Conservation (phyloP, 805 yeast genomes). For the Ogataea philodendri region DNA sequence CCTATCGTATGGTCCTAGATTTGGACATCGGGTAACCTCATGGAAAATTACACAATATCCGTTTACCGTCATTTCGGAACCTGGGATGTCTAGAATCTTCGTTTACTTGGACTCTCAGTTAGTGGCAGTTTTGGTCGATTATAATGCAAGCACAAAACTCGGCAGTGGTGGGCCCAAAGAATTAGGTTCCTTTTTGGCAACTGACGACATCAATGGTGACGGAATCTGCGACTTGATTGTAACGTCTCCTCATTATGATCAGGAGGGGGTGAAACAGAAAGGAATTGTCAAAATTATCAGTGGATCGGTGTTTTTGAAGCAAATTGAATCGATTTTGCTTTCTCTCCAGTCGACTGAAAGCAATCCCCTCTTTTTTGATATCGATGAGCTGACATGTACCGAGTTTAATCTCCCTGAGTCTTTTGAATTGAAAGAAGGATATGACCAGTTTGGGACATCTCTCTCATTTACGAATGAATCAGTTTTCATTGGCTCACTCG, state of each 20-base stretch:
- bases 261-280: constrained; percentile 28
- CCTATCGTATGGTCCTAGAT: constrained; percentile 33
- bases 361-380: constrained; percentile 5
- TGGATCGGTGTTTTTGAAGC: constrained; percentile 20
- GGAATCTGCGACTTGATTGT: constrained; percentile 43
- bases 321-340: constrained; percentile 1
- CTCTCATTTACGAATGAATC: constrained; percentile 29
- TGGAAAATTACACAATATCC: constrained; percentile 32
- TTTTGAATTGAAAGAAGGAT: constrained; percentile 25
- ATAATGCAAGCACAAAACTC: constrained; percentile 28
- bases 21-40: constrained; percentile 41
- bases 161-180: constrained; percentile 45
- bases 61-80: constrained; percentile 46
- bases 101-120: constrained; percentile 29
- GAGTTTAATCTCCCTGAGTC: constrained; percentile 21
- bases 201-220: constrained; percentile 37
- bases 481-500: constrained; percentile 39
- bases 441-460: constrained; percentile 43
- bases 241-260: constrained; percentile 40
- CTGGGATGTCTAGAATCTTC: constrained; percentile 48
- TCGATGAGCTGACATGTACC: constrained; percentile 12
- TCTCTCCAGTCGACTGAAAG: background rate
- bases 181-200: constrained; percentile 33
- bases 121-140: constrained; percentile 23
- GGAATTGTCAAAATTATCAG: constrained; percentile 38